Base-by-base conservation (phyloP, 169 alveolate species). In the Plasmodium gaboni region DNA sequence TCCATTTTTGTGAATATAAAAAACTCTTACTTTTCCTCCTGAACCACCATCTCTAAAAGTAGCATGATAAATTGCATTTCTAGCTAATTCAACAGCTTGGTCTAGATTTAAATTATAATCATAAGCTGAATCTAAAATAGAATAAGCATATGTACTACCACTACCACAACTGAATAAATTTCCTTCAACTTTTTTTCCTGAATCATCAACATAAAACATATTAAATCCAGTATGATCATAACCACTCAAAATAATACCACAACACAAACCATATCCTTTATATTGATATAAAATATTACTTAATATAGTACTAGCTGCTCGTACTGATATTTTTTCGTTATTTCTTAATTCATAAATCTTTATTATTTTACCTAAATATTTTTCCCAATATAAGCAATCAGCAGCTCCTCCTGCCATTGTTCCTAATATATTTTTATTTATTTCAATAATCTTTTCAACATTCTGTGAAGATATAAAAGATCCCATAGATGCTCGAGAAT, bases 351-450 rank as follows among this genome's bases (percentile, higher is more conserved):
- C 97, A 86, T 95, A 97, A 72, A 97, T 91, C 89, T 98, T 94
- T 93, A 99, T 97, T 50, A 98, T 95, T 93, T 94, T 96, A 15
- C 99, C 98, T 32, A 98, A 94, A 53, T 96, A 96, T 63, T 98
- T 93, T 88, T 98, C 99, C 99, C 99, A 99, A 96, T 96, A 98
- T 74, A 96, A 94, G 92, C 99, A 98, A 94, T 99, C 99, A 19
- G 99, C 99, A 5, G 99, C 99, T 46, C 99, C 99, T 55, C 99
- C 99, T 15, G 99, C 99, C 99, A 99, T 98, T 6, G 99, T 99
- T 50, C 98, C 99, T 72, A 98, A 94, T 50, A 99, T 94, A 93
- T 96, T 96, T 38, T 97, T 98, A 94, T 98, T 98, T 88, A 99
- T 98, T 93, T 98, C 99, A 71, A 98, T 97, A 72, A 98, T 98